Percentiles rank a stretch among this genome's conserved stretches.
phyloP scores from a whole-genome alignment of 2,329 filamentous ascomycete genomes.

The Botryotinia convoluta region DNA sequence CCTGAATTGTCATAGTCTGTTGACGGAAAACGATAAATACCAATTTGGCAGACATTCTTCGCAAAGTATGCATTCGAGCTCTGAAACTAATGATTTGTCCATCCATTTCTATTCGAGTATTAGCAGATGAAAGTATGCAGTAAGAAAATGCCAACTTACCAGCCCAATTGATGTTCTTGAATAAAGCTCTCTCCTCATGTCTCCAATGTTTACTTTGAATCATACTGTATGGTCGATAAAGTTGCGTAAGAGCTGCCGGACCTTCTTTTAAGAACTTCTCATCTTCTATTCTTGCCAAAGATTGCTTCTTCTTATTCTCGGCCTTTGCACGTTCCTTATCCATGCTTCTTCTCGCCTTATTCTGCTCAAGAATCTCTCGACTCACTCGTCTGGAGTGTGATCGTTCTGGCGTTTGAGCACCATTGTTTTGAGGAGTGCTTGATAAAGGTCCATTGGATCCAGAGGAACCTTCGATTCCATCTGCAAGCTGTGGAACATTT shows the following conservation, averaged over 20 bases:
- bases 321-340: constrained; percentile 32
- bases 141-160: constrained; percentile 24
- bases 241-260: constrained; percentile 32
- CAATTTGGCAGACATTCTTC: constrained; percentile 76
- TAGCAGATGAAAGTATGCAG: not conserved
- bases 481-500: constrained; percentile 17
- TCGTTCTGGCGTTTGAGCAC: constrained; percentile 19
- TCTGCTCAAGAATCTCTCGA: constrained; percentile 28
- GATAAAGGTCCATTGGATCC: not conserved
- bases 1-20: constrained; percentile 79
- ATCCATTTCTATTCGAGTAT: constrained; percentile 28
- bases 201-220: constrained; percentile 38
- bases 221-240: constrained; percentile 39
- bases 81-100: constrained; percentile 50
- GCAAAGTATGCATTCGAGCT: constrained; percentile 73
- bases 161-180: constrained; percentile 36
- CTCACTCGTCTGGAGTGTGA: constrained; percentile 28
- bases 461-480: not conserved
- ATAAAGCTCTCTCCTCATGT: constrained; percentile 34
- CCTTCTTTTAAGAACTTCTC: constrained; percentile 35
- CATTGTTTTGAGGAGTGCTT: constrained; percentile 13
- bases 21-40: constrained; percentile 86
- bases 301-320: constrained; percentile 32
- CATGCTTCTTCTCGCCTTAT: constrained; percentile 30
- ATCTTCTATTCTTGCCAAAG: constrained; percentile 35